These are phyloP conservation scores for Poronia punctata DNA, from an alignment of 495 filamentous ascomycete genomes.

Conservation along the genomic window DNA sequence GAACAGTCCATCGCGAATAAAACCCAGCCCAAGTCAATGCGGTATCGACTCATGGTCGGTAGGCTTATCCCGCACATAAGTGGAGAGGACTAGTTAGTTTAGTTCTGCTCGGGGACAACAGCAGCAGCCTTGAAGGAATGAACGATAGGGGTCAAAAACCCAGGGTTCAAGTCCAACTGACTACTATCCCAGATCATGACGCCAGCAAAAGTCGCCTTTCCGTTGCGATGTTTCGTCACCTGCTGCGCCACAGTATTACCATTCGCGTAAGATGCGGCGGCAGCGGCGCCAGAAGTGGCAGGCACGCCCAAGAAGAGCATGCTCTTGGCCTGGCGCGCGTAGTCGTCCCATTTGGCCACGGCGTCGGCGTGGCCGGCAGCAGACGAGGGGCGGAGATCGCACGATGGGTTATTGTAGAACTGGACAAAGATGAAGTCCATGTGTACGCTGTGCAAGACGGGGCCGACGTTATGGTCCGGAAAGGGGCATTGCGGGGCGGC, in stretches of 20 bases:
- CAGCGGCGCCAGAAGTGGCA: conserved; percentile 49
- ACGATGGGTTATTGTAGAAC: conserved; percentile 57
- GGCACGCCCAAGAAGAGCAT: conserved; percentile 64
- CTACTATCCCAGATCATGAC: conserved; percentile 67
- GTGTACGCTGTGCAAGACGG: conserved; percentile 42
- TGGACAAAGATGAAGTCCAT: conserved; percentile 64
- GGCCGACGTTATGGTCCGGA: conserved; percentile 47
- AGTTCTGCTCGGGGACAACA: no score
- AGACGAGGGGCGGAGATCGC: conserved; percentile 50
- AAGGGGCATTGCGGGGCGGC: conserved; percentile 50
- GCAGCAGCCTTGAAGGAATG: no score
- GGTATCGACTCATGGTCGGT: no score
- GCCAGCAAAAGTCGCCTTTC: conserved; percentile 59
- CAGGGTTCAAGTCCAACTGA: conserved; percentile 51
- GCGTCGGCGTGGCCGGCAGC: conserved; percentile 22
- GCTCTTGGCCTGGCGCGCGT: conserved; percentile 59
- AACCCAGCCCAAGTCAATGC: no score
- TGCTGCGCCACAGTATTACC: no score
- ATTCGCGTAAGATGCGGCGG: conserved; percentile 49
- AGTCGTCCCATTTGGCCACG: conserved; percentile 61
- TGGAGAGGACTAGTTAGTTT: no score
- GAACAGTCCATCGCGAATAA: no score
- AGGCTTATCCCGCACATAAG: no score
- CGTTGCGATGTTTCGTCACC: no score
- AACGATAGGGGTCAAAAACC: conserved; percentile 36